These are phyloP conservation scores for Yarrowia sp. DNA, from an alignment of 805 yeast species.

Conservation along the genomic window DNA sequence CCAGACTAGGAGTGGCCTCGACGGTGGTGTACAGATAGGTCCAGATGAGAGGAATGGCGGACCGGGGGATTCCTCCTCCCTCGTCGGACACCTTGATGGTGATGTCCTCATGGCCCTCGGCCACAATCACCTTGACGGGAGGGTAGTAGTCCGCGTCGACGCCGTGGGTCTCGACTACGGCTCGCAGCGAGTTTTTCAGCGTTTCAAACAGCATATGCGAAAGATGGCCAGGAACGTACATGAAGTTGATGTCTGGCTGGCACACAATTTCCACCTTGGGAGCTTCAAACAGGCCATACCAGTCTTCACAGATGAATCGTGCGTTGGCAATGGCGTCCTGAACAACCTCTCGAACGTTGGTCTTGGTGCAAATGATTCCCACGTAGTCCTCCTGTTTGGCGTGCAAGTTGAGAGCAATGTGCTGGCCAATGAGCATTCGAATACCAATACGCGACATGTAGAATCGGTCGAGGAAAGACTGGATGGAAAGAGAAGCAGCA, in stretches of 20 bases:
- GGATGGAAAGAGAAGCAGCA: slow-evolving; percentile 67
- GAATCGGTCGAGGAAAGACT: slow-evolving; percentile 77
- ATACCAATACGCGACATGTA: slow-evolving; percentile 91
- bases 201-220: slow-evolving; percentile 89
- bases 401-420: slow-evolving; percentile 74
- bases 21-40: slow-evolving; percentile 89
- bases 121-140: slow-evolving; percentile 79
- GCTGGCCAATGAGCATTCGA: slow-evolving; percentile 92
- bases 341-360: slow-evolving; percentile 78
- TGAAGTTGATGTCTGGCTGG: slow-evolving; percentile 69
- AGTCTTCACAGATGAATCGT: slow-evolving; percentile 84
- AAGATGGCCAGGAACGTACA: slow-evolving; percentile 91
- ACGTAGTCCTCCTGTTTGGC: slow-evolving; percentile 62
- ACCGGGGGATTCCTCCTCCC: slow-evolving; percentile 89
- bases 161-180: slow-evolving; percentile 79
- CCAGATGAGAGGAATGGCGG: slow-evolving; percentile 83
- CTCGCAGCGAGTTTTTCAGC: slow-evolving; percentile 79
- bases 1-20: slow-evolving; percentile 62
- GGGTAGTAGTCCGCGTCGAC: slow-evolving; percentile 70
- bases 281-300: slow-evolving; percentile 81
- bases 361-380: slow-evolving; percentile 82
- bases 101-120: slow-evolving; percentile 86
- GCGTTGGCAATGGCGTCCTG: slow-evolving; percentile 89
- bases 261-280: slow-evolving; percentile 79
- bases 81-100: slow-evolving; percentile 88